Base-by-base conservation (phyloP, 2,329 filamentous ascomycete genomes). In the Paraphaeosphaeria sporulosa region DNA sequence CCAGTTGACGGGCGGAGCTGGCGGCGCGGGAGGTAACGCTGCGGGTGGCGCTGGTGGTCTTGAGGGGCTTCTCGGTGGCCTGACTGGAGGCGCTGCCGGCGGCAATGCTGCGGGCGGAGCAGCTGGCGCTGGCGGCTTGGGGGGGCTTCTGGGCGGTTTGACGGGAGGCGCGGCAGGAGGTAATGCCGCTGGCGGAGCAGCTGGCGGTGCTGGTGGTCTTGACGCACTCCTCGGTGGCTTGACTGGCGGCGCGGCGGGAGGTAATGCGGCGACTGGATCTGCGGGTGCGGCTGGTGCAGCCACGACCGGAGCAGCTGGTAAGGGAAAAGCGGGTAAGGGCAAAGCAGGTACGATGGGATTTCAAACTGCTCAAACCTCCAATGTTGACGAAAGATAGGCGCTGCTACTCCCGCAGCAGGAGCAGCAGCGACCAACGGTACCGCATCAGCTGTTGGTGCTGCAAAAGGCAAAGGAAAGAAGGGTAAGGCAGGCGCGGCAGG, bases 1-100 rank as follows among this genome's bases (percentile, higher is more conserved):
- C 10, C 59, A 46, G 1, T 44, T 73, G 19, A 60, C 61, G 10
- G 70, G 65, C 15, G 25, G 25, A 19, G 62, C 46, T 21, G 34
- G 25, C 8, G 49, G 49, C 19, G 49, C 34, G 10, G 36, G 19
- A 19, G 49, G 49, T 19, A 58, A 34, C 43, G 61, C 50, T 8
- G 64, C 58, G 17, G 65, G 58, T 50, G 64, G 60, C n/a, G 62
- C 54, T 44, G 64, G 61, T 6, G 60, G 42, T 25, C 49, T 40
- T 1, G 38, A n/a, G 3, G 5, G 17, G 17, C 38, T 63, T 32
- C 57, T 63, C 8, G 60, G 52, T 34, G 54, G 59, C 13, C 34
- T 55, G 19, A 38, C 44, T 9, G 52, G 43, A 1, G 44, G 51
- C 30, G 49, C 40, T 13, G 27, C 40, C 15, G 51, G 51, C 13